A percentile compares a stretch with the other conserved stretches of the same genome.
Evolutionary conservation across 1,284 basidiomycete species (phyloP).

Genomic region (Tylopilus sp.): DNA sequence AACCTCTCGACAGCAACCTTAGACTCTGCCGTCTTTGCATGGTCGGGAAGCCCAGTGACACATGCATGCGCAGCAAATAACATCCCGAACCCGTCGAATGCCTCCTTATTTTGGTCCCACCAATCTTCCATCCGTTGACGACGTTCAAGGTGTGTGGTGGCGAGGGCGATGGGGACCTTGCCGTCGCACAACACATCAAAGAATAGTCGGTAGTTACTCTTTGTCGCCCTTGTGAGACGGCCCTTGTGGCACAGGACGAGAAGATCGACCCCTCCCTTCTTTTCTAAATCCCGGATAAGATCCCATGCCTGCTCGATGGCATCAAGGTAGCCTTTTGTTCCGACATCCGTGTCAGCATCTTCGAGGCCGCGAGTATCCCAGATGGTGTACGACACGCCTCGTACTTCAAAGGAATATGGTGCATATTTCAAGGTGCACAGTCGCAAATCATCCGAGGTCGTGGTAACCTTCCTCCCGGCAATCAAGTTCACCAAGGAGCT

Average conservation of each 20-base stretch:
- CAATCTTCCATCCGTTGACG: constrained; percentile 29
- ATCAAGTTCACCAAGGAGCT: constrained; percentile 31
- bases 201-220: constrained; percentile 47
- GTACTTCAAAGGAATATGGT: constrained; percentile 20
- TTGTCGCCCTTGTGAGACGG: constrained; percentile 36
- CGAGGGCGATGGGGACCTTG: constrained; percentile 42
- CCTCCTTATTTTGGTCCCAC: constrained; percentile 19
- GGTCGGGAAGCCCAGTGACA: constrained; percentile 19
- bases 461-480: constrained; percentile 19
- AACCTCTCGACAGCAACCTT: constrained; percentile 11
- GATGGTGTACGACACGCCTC: constrained; percentile 20
- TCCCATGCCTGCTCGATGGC: constrained; percentile 42
- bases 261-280: constrained; percentile 39
- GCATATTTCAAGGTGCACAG: constrained; percentile 22
- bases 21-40: constrained; percentile 21
- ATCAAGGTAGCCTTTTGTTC: constrained; percentile 21
- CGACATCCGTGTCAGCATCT: no score
- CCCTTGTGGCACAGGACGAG: constrained; percentile 46
- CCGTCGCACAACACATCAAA: constrained; percentile 39
- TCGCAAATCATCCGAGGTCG: constrained; percentile 15
- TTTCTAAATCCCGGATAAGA: constrained; percentile 37
- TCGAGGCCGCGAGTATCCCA: constrained; percentile 49
- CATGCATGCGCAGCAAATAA: constrained; percentile 22
- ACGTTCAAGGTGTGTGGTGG: constrained; percentile 44
- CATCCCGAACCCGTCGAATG: constrained; percentile 19